Percentiles rank a stretch among this genome's conserved stretches.
These are phyloP conservation scores for Wickerhamiella hasegawae DNA, from an alignment of 805 yeast genomes.

Conservation along the genomic window DNA sequence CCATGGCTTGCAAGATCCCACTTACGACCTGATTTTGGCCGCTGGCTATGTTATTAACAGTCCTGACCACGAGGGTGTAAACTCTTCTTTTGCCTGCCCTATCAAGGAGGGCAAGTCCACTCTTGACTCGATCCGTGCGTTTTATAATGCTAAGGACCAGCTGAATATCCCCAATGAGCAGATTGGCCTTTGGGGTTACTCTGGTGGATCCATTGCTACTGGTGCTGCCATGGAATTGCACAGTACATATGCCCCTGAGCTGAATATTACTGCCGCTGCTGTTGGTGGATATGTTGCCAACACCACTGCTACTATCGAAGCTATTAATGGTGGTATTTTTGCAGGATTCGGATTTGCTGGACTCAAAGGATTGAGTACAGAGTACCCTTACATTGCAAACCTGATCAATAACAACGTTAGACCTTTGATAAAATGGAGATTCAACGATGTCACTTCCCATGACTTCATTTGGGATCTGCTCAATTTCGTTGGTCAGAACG, in stretches of 20 bases:
- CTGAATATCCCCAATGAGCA: too few species aligned
- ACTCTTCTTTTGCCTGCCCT: conserved; percentile 14
- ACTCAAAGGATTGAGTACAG: conserved; percentile 13
- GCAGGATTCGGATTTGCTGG: conserved; percentile 16
- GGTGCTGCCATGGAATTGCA: conserved; percentile 19
- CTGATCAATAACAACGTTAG: conserved; percentile 4
- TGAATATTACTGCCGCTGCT: conserved; percentile 15
- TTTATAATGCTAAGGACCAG: conserved; percentile 2
- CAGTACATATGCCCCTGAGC: conserved; percentile 17
- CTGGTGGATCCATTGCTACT: conserved; percentile 18
- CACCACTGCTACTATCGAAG: conserved; percentile 6
- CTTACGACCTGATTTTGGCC: not conserved
- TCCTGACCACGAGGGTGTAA: conserved; percentile 17
- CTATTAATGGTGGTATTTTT: conserved; percentile 7
- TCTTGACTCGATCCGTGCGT: conserved; percentile 20
- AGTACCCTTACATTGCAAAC: conserved; percentile 11
- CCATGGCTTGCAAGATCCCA: not conserved
- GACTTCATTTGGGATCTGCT: conserved; percentile 4
- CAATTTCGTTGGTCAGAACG: conserved; percentile 8
- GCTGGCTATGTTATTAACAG: conserved; percentile 13
- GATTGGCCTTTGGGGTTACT: conserved; percentile 19
- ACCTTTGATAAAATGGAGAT: too few species aligned
- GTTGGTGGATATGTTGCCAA: conserved; percentile 15
- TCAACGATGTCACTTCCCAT: conserved; percentile 1
- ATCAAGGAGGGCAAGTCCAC: conserved; percentile 15